phyloP scores from a whole-genome alignment of 257 asterid genomes.

The Nicotiana knightiana region DNA sequence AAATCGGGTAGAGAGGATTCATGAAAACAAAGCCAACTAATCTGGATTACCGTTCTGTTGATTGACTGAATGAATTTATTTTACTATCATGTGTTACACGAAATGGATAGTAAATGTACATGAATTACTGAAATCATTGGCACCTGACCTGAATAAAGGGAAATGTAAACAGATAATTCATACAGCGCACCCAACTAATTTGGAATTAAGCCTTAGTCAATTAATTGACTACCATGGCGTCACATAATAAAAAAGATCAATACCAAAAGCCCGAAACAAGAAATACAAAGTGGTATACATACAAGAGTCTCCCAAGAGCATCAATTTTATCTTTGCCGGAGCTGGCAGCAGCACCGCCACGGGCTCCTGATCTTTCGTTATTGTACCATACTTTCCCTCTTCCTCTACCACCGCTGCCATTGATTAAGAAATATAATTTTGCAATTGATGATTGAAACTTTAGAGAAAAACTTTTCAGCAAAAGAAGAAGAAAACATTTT shows the following conservation, averaged over 20 bases:
- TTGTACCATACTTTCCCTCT: slow-evolving; percentile 28
- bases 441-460: neutral
- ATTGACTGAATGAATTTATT: neutral
- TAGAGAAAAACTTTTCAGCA: neutral
- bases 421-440: slow-evolving; percentile 4
- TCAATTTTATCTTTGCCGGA: slow-evolving; percentile 59
- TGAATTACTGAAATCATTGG: no score
- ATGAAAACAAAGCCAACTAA: neutral
- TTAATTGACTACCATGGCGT: neutral
- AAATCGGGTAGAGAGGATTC: neutral
- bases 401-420: slow-evolving; percentile 42
- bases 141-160: neutral
- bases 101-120: no score
- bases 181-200: neutral
- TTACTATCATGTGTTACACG: neutral
- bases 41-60: no score
- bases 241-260: neutral
- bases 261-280: neutral
- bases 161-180: neutral
- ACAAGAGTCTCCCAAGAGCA: slow-evolving; percentile 80
- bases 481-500: neutral
- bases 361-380: slow-evolving; percentile 37
- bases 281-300: slow-evolving; percentile 13
- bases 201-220: neutral
- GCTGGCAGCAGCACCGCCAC: slow-evolving; percentile 28